A percentile compares a stretch with the other conserved stretches of the same genome.
Evolutionary conservation across 2,329 filamentous ascomycete species (phyloP).

Genomic region (Scedosporium boydii): DNA sequence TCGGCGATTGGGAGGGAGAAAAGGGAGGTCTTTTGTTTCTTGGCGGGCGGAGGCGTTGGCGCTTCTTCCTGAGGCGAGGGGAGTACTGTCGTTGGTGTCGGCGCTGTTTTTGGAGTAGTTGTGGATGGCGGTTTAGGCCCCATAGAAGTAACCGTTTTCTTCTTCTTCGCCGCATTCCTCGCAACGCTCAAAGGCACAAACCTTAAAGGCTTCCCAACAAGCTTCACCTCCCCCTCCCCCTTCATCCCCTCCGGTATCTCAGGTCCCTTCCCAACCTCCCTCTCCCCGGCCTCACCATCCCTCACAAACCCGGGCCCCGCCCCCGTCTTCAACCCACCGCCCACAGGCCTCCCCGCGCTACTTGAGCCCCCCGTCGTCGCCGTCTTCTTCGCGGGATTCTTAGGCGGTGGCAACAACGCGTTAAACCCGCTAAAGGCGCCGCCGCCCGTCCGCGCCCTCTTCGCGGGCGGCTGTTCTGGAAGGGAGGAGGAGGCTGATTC

Average conservation of each 20-base stretch:
- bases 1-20: slow-evolving; percentile 52
- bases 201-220: slow-evolving; percentile 72
- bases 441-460: slow-evolving; percentile 53
- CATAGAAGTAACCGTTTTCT: slow-evolving; percentile 19
- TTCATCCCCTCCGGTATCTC: slow-evolving; percentile 47
- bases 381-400: slow-evolving; percentile 36
- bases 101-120: neutral
- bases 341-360: slow-evolving; percentile 21
- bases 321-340: slow-evolving; percentile 70
- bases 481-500: slow-evolving; percentile 27
- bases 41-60: neutral
- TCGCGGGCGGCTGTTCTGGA: slow-evolving; percentile 47
- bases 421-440: slow-evolving; percentile 75
- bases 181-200: slow-evolving; percentile 84
- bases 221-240: slow-evolving; percentile 53
- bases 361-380: slow-evolving; percentile 12
- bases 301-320: slow-evolving; percentile 74
- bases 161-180: slow-evolving; percentile 63
- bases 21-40: slow-evolving; percentile 49
- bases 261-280: slow-evolving; percentile 23
- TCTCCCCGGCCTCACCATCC: slow-evolving; percentile 23
- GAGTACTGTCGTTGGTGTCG: neutral
- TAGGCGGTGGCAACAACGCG: slow-evolving; percentile 77
- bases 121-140: neutral
- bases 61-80: neutral